Conservation (phyloP, 2,329 filamentous ascomycete species). For the Microthyrium microscopicum region DNA sequence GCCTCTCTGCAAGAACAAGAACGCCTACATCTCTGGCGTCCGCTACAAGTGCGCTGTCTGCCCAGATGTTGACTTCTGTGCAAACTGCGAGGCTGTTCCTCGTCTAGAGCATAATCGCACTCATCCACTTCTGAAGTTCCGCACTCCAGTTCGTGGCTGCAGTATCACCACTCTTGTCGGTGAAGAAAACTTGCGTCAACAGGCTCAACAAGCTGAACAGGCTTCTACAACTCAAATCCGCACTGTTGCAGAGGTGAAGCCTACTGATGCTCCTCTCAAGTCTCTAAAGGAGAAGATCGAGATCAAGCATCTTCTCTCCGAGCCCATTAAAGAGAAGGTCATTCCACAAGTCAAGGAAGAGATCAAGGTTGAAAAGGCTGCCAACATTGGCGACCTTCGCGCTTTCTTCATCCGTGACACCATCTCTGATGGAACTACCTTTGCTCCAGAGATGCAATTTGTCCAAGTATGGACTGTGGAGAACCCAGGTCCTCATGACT, state of each 20-base stretch:
- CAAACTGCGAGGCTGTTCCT: slow-evolving; percentile 79
- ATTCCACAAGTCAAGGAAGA: slow-evolving; percentile 12
- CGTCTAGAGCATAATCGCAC: slow-evolving; percentile 77
- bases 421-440: slow-evolving; percentile 57
- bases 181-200: slow-evolving; percentile 45
- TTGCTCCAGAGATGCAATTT: slow-evolving; percentile 58
- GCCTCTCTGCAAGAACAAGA: slow-evolving; percentile 55
- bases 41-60: slow-evolving; percentile 97
- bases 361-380: slow-evolving; percentile 9
- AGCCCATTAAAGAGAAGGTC: slow-evolving; percentile 20
- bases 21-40: slow-evolving; percentile 57
- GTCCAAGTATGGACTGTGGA: slow-evolving; percentile 82
- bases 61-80: slow-evolving; percentile 88
- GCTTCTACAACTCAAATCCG: slow-evolving; percentile 43
- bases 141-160: slow-evolving; percentile 76
- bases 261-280: slow-evolving; percentile 27
- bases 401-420: slow-evolving; percentile 64
- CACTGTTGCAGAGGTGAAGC: slow-evolving; percentile 43
- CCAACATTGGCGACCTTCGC: slow-evolving; percentile 15
- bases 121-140: slow-evolving; percentile 96
- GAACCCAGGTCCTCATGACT: slow-evolving; percentile 62
- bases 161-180: slow-evolving; percentile 74
- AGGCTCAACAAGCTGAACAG: slow-evolving; percentile 35
- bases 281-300: slow-evolving; percentile 22
- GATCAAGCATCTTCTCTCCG: slow-evolving; percentile 21